These are phyloP conservation scores for Plasmodium vivax DNA, from an alignment of 169 alveolate species.

Conservation along the genomic window DNA sequence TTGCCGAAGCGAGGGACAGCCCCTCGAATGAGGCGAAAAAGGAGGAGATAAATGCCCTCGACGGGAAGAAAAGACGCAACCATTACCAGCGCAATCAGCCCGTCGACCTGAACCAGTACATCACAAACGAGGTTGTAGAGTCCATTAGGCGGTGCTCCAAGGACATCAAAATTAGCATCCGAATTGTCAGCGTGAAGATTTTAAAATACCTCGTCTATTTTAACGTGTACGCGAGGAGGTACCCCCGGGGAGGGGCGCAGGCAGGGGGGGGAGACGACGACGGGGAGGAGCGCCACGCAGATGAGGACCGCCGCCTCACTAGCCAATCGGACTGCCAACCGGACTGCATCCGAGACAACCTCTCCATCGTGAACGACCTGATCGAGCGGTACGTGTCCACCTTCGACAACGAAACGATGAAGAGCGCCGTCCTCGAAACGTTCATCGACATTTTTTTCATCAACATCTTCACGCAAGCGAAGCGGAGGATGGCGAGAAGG, in stretches of 20 bases:
- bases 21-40: neutral
- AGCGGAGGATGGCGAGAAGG: neutral
- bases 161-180: conserved; percentile 59
- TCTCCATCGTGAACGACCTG: conserved; percentile 35
- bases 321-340: neutral
- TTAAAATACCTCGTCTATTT: conserved; percentile 65
- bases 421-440: conserved; percentile 39
- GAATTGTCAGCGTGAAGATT: conserved; percentile 61
- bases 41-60: neutral
- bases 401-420: conserved; percentile 62
- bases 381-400: conserved; percentile 67
- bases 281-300: neutral
- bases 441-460: conserved; percentile 59
- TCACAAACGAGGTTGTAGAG: conserved; percentile 51
- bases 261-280: neutral
- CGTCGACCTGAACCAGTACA: conserved; percentile 42
- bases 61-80: neutral
- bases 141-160: conserved; percentile 61
- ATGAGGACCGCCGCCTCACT: neutral
- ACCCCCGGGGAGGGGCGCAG: neutral
- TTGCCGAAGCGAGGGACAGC: neutral
- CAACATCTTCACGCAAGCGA: conserved; percentile 31
- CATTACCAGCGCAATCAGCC: neutral
- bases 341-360: conserved; percentile 15
- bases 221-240: conserved; percentile 42